Percentiles rank a stretch among this genome's conserved stretches.
phyloP scores from a whole-genome alignment of 805 yeast species.

The Hanseniaspora mollemarum region DNA sequence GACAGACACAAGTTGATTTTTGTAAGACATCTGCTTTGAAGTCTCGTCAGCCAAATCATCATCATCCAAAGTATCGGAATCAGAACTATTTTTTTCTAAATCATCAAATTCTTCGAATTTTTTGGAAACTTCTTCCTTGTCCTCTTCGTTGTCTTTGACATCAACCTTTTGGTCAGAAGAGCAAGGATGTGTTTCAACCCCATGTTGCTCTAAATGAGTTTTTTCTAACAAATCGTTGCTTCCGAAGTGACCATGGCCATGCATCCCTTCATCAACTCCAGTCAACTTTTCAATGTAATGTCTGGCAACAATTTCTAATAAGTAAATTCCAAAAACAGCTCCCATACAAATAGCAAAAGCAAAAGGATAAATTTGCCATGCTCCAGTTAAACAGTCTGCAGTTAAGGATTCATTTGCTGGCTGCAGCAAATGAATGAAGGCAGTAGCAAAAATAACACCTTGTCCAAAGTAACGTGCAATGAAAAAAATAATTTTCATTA shows the following conservation, averaged over 20 bases:
- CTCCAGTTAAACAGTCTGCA: constrained; percentile 51
- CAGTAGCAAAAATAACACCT: constrained; percentile 74
- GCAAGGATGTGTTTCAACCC: background rate
- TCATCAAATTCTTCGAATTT: background rate
- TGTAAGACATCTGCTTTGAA: background rate
- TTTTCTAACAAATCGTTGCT: background rate
- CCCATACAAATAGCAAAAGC: constrained; percentile 43
- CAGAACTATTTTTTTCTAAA: background rate
- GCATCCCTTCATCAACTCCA: constrained; percentile 36
- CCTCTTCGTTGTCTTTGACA: background rate
- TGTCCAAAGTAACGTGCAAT: constrained; percentile 68
- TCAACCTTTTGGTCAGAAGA: background rate
- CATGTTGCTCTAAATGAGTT: constrained; percentile 6
- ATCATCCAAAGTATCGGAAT: background rate
- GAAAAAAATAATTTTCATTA: constrained; percentile 36
- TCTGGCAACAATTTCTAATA: constrained; percentile 40
- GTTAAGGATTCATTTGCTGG: constrained; percentile 55
- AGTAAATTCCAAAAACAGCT: constrained; percentile 36
- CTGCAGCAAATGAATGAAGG: constrained; percentile 60
- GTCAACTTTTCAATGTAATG: constrained; percentile 32
- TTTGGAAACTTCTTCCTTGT: background rate
- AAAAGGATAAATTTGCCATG: constrained; percentile 46
- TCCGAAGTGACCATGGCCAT: constrained; percentile 25
- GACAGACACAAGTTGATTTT: constrained; percentile 33
- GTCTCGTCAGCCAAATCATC: background rate